Conservation (phyloP, 345 rosid genomes). For the Citrus glauca region DNA sequence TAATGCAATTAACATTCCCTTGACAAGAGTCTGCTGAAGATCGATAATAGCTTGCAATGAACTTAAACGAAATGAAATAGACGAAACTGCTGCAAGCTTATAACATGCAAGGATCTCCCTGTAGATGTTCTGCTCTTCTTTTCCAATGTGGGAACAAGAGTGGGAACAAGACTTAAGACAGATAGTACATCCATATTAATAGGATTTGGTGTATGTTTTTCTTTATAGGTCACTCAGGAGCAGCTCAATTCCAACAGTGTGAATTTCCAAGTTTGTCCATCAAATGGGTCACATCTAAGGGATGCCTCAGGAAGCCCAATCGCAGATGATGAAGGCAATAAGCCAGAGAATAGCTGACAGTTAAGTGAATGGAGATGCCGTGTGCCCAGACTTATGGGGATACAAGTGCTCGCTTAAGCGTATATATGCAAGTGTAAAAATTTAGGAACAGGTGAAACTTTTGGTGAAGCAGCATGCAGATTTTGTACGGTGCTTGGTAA, state of each 20-base stretch:
- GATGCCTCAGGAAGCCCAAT: conserved; percentile 30
- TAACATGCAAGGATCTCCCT: neutral
- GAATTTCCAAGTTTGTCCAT: conserved; percentile 40
- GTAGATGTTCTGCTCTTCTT: neutral
- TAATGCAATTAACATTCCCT: conserved; percentile 7
- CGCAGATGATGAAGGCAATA: conserved; percentile 18
- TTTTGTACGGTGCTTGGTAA: conserved; percentile 33
- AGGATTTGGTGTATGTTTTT: neutral
- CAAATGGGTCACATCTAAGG: conserved; percentile 23
- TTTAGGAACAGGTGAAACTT: conserved; percentile 29
- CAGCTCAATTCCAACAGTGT: conserved; percentile 32
- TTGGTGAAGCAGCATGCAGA: conserved; percentile 22
- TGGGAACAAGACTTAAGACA: neutral
- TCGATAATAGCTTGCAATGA: neutral
- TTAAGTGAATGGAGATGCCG: conserved; percentile 11
- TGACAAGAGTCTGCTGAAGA: neutral
- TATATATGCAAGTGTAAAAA: conserved; percentile 38
- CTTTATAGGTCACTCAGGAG: conserved; percentile 31
- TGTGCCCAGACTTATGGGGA: conserved; percentile 12
- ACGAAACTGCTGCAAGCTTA: neutral
- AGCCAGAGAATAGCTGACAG: conserved; percentile 20
- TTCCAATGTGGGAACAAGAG: neutral
- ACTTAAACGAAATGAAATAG: neutral
- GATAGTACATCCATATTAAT: neutral
- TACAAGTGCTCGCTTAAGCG: conserved; percentile 27